Base-by-base conservation (phyloP, 2,329 filamentous ascomycete species). In the Trichoderma guizhouense region DNA sequence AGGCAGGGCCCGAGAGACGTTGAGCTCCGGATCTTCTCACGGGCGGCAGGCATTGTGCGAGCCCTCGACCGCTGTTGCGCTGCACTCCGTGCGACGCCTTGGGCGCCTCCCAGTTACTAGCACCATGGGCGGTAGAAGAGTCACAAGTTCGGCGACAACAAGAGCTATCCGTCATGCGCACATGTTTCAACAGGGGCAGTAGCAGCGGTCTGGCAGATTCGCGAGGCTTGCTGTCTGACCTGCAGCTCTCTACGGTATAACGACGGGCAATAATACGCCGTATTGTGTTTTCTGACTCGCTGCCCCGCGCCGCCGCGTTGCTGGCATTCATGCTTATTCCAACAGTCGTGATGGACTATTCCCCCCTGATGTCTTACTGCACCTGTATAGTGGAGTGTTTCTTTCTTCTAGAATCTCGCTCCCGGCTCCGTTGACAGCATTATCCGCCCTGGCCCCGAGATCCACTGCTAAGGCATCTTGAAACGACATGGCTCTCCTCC, bases 401-500 rank as follows among this genome's bases (percentile, higher is more conserved):
- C 39, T 53, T 61, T 36, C 39, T 69, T 69, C 67, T 62, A 69
- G 67, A 69, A 61, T 62, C 47, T 69, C 18, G 43, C 30, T 71
- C 68, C 43, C 34, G 51, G 36, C 21, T 51, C 62, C 62, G 26
- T 64, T 71, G 69, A 64, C 69, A 67, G 57, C 15, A 68, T 69
- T 63, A 72, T 63, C 60, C 65, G 70, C 72, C 53, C 53, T 63
- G 73, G 69, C 68, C 72, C 69, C n/a, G 47, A 71, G 73, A 71
- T 72, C 72, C 72, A 73, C 69, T 72, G 36, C 62, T 60, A 67
- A 67, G 67, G 64, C 62, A 73, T 58, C 69, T 74, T 74, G 76
- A 76, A 76, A 77, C 76, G 72, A 60, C 62, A 74, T 74, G 75
- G 74, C 74, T 74, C 77, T 75, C 43, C 76, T 58, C 67, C 67